Evolutionary conservation across 2,329 filamentous ascomycete species (phyloP).

Genomic region (Xylariales sp.): DNA sequence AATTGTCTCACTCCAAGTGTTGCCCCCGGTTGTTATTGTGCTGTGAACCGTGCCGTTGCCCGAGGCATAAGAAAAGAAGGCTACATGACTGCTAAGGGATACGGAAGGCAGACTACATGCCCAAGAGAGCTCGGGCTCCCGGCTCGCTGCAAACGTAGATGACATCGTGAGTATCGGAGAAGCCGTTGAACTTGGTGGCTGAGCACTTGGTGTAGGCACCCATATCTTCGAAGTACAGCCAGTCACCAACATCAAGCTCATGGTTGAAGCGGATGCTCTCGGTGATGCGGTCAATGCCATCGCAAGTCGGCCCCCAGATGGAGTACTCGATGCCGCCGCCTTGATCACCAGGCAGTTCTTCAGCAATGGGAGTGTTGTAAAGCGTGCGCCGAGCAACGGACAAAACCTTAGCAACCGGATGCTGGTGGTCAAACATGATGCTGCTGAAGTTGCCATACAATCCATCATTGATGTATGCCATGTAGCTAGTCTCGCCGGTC

Average conservation of each 20-base stretch:
- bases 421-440: slow-evolving; percentile 99
- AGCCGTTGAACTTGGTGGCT: slow-evolving; percentile 96
- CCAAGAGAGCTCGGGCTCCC: slow-evolving; percentile 71
- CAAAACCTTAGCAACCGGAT: slow-evolving; percentile 79
- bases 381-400: slow-evolving; percentile 54
- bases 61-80: too few relatives aligned
- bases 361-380: slow-evolving; percentile 52
- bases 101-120: too few relatives aligned
- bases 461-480: slow-evolving; percentile 97
- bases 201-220: slow-evolving; percentile 98
- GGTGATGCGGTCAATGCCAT: slow-evolving; percentile 93
- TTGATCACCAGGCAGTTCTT: slow-evolving; percentile 33
- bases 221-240: slow-evolving; percentile 99
- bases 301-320: slow-evolving; percentile 96
- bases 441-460: slow-evolving; percentile 98
- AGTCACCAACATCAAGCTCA: slow-evolving; percentile 86
- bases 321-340: slow-evolving; percentile 73
- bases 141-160: slow-evolving; percentile 94
- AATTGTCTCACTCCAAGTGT: too few relatives aligned
- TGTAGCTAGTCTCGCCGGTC: slow-evolving; percentile 70
- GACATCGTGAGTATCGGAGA: slow-evolving; percentile 86
- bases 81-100: too few relatives aligned
- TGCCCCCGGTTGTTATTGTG: too few relatives aligned
- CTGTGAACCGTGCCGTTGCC: too few relatives aligned
- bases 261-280: slow-evolving; percentile 73